Percentiles rank a stretch among this genome's conserved stretches.
Evolutionary conservation across 768 basidiomycete species (phyloP).

Genomic region (Lactarius quietus): DNA sequence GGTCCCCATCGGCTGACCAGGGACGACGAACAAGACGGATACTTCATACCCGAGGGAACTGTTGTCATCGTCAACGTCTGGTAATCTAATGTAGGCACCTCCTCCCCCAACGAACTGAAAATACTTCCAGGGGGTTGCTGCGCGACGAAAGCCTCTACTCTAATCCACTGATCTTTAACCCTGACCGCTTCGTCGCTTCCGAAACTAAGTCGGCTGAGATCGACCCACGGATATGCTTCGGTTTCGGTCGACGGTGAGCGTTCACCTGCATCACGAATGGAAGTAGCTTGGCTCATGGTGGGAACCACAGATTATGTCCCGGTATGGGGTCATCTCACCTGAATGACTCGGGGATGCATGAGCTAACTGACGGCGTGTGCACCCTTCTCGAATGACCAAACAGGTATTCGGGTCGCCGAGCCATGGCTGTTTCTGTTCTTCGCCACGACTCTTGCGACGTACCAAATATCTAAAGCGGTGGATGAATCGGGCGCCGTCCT

Average conservation of each 20-base stretch:
- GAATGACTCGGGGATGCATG: neutral
- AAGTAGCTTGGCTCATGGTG: neutral
- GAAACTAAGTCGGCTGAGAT: constrained; percentile 27
- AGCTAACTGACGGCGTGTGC: neutral
- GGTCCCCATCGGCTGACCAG: constrained; percentile 7
- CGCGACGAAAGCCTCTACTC: constrained; percentile 35
- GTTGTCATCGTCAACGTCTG: constrained; percentile 21
- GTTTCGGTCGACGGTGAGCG: constrained; percentile 32
- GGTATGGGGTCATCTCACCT: neutral
- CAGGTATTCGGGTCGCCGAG: constrained; percentile 30
- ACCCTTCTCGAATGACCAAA: neutral
- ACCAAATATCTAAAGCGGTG: constrained; percentile 32
- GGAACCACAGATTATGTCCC: neutral
- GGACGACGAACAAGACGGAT: constrained; percentile 23
- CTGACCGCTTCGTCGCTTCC: constrained; percentile 32
- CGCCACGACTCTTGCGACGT: constrained; percentile 34
- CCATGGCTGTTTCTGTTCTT: constrained; percentile 31
- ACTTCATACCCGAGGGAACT: constrained; percentile 25
- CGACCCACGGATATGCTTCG: constrained; percentile 32
- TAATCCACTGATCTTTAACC: constrained; percentile 36
- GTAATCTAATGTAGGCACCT: constrained; percentile 5
- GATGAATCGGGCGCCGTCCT: constrained; percentile 30
- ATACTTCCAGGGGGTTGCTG: constrained; percentile 30
- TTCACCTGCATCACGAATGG: neutral
- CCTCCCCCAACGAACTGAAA: neutral